phyloP scores from a whole-genome alignment of 2,329 filamentous ascomycete species.

The Aspergillus sclerotialis region DNA sequence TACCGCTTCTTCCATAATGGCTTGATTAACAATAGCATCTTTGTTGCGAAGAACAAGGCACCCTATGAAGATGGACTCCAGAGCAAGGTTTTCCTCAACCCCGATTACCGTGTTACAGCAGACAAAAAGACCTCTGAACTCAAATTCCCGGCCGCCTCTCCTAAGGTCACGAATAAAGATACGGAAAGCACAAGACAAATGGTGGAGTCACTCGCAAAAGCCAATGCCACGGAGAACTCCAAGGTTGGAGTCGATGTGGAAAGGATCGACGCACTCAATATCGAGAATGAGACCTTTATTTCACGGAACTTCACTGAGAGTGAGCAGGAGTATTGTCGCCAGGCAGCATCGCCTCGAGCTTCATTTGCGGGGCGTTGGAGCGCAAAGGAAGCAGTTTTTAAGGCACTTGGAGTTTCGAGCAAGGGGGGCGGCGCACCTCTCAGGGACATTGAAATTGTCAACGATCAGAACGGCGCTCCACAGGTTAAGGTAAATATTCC shows the following conservation, averaged over 20 bases:
- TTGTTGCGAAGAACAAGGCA: slow-evolving; percentile 86
- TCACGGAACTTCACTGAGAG: slow-evolving; percentile 85
- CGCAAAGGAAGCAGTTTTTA: slow-evolving; percentile 98
- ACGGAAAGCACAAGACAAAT: slow-evolving; percentile 63
- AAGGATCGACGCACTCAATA: slow-evolving; percentile 77
- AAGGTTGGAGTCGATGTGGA: slow-evolving; percentile 94
- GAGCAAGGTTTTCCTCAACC: slow-evolving; percentile 85
- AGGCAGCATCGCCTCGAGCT: slow-evolving; percentile 71
- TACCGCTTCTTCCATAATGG: slow-evolving; percentile 99
- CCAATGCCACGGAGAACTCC: slow-evolving; percentile 55
- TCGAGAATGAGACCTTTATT: slow-evolving; percentile 88
- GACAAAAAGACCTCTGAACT: slow-evolving; percentile 84
- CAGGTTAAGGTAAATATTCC: slow-evolving; percentile 66
- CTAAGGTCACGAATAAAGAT: slow-evolving; percentile 53
- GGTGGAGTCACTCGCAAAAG: slow-evolving; percentile 68
- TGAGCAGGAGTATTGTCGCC: slow-evolving; percentile 81
- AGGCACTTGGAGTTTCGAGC: slow-evolving; percentile 80
- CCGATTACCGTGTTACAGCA: slow-evolving; percentile 72
- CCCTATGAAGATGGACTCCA: slow-evolving; percentile 88
- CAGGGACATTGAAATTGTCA: slow-evolving; percentile 89
- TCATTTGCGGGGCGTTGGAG: slow-evolving; percentile 95
- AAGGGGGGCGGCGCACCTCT: slow-evolving; percentile 82
- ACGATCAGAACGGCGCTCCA: slow-evolving; percentile 74
- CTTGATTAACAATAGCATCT: slow-evolving; percentile 94
- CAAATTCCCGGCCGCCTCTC: slow-evolving; percentile 63